phyloP scores from a whole-genome alignment of 2,329 filamentous ascomycete species.

The Colletotrichum australisinense region DNA sequence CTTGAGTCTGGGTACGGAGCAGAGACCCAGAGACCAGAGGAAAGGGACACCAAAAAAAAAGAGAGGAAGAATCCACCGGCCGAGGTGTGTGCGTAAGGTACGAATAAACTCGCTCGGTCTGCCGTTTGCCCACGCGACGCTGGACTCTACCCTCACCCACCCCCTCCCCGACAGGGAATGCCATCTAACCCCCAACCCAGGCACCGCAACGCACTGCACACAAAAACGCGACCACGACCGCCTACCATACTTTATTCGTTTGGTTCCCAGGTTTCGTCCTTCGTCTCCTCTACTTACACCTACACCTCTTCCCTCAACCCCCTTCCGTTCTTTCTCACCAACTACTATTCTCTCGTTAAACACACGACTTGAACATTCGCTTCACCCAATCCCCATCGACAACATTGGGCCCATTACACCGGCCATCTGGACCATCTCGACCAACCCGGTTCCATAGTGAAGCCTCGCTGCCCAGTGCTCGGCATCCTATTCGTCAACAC shows the following conservation, averaged over 20 bases:
- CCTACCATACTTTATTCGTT: slow-evolving; percentile 34
- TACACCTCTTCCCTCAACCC: slow-evolving; percentile 25
- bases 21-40: no score
- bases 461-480: slow-evolving; percentile 12
- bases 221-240: slow-evolving; percentile 35
- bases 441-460: neutral
- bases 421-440: neutral
- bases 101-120: slow-evolving; percentile 36
- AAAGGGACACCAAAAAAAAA: neutral
- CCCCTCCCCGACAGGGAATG: slow-evolving; percentile 28
- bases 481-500: slow-evolving; percentile 10
- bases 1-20: neutral
- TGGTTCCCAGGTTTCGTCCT: slow-evolving; percentile 33
- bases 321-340: slow-evolving; percentile 32
- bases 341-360: slow-evolving; percentile 34
- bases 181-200: slow-evolving; percentile 32
- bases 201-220: slow-evolving; percentile 13
- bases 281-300: slow-evolving; percentile 32
- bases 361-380: slow-evolving; percentile 1
- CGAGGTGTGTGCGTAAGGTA: slow-evolving; percentile 35
- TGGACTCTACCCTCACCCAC: slow-evolving; percentile 9
- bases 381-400: slow-evolving; percentile 7
- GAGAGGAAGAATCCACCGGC: slow-evolving; percentile 5
- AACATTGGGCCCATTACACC: slow-evolving; percentile 6
- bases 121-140: slow-evolving; percentile 35